A percentile compares a stretch with the other conserved stretches of the same genome.
Evolutionary conservation across 495 filamentous ascomycete genomes (phyloP).

Genomic region (Hyphodiscus hymeniophilus): DNA sequence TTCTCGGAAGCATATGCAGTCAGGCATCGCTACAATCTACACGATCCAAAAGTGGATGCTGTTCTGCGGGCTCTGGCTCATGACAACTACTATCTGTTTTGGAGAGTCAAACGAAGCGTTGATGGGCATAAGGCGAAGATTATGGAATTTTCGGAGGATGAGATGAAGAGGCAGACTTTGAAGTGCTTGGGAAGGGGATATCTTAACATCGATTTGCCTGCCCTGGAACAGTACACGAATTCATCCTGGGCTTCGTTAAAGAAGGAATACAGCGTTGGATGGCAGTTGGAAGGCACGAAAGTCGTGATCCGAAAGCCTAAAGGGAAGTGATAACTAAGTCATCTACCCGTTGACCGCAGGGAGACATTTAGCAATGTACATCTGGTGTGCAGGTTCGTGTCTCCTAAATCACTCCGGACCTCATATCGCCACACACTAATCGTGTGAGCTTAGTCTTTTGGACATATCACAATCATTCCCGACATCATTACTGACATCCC

Average conservation of each 20-base stretch:
- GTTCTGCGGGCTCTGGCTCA: slow-evolving; percentile 63
- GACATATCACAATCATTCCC: no score
- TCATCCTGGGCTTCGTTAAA: slow-evolving; percentile 59
- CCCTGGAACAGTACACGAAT: slow-evolving; percentile 54
- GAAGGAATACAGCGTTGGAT: slow-evolving; percentile 61
- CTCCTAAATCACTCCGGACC: no score
- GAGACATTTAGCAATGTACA: no score
- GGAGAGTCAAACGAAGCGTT: slow-evolving; percentile 58
- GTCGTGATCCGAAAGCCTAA: slow-evolving; percentile 63
- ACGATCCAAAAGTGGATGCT: slow-evolving; percentile 53
- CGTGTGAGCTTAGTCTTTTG: no score
- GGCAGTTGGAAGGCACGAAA: slow-evolving; percentile 62
- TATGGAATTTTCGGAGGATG: slow-evolving; percentile 70
- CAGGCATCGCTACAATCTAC: slow-evolving; percentile 44
- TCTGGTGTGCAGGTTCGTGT: no score
- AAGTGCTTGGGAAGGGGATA: slow-evolving; percentile 82
- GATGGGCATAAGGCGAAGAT: slow-evolving; percentile 68
- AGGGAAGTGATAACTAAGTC: slow-evolving; percentile 4
- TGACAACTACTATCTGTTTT: slow-evolving; percentile 77
- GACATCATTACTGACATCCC: no score
- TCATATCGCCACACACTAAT: no score
- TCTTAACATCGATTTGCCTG: slow-evolving; percentile 57
- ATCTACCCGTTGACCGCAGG: no score
- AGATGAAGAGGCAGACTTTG: slow-evolving; percentile 61
- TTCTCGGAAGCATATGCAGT: slow-evolving; percentile 63